Evolutionary conservation across 805 yeast genomes (phyloP).

Genomic region (Kluyveromyces dobzhanskii): DNA sequence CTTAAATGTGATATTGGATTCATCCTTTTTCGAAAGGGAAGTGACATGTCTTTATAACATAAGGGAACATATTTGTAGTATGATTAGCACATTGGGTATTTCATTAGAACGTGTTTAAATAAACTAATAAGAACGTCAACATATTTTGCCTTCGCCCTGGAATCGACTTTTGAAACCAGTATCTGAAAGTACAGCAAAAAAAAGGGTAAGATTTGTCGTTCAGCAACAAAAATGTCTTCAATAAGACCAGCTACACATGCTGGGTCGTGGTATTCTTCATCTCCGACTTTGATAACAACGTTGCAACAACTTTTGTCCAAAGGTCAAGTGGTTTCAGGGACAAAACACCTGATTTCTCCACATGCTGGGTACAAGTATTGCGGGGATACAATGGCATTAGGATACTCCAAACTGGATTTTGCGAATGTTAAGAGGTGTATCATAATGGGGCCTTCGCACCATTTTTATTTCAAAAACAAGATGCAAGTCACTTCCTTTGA

Average conservation of each 20-base stretch:
- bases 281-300: slow-evolving; percentile 32
- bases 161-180: no score
- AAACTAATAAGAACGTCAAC: no score
- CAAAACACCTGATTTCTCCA: slow-evolving; percentile 34
- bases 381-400: slow-evolving; percentile 67
- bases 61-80: no score
- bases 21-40: no score
- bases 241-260: slow-evolving; percentile 73
- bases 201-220: no score
- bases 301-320: slow-evolving; percentile 37
- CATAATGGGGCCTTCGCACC: slow-evolving; percentile 89
- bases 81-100: no score
- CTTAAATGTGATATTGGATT: no score
- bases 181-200: no score
- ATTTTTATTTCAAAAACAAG: slow-evolving; percentile 61
- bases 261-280: slow-evolving; percentile 77
- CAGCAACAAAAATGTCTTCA: slow-evolving; percentile 8
- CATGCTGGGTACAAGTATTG: slow-evolving; percentile 92
- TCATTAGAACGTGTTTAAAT: no score
- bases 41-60: no score
- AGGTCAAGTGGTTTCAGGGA: slow-evolving; percentile 25
- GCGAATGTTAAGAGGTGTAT: slow-evolving; percentile 49
- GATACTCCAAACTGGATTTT: slow-evolving; percentile 66
- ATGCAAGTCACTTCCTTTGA: slow-evolving; percentile 47
- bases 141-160: no score